Percentiles rank a stretch among this genome's conserved stretches.
Conservation (phyloP, 345 rosid genomes). For the Streptanthus diversifolius region DNA sequence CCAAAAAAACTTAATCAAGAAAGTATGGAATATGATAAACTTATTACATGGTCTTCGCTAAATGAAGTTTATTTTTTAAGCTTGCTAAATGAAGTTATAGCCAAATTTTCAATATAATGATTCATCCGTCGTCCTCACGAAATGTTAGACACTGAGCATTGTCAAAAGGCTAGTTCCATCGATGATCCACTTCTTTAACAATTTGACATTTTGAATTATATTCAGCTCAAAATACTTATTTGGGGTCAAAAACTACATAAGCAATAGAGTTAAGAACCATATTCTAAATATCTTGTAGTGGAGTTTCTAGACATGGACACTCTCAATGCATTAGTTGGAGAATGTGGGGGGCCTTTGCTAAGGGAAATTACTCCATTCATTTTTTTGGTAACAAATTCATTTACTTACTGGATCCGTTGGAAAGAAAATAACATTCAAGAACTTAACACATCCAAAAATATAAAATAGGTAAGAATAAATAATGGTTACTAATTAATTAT, state of each 20-base stretch:
- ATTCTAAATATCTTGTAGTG: slow-evolving; percentile 13
- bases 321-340: not conserved
- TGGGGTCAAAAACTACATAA: not conserved
- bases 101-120: not conserved
- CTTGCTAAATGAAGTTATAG: not conserved
- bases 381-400: too few relatives aligned
- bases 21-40: not conserved
- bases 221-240: not conserved
- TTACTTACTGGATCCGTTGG: too few relatives aligned
- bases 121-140: not conserved
- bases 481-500: too few relatives aligned
- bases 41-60: not conserved
- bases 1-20: not conserved
- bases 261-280: slow-evolving; percentile 9
- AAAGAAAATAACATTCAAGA: too few relatives aligned
- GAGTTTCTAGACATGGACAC: slow-evolving; percentile 10
- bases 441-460: too few relatives aligned
- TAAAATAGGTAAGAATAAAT: too few relatives aligned
- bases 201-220: not conserved
- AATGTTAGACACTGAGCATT: not conserved
- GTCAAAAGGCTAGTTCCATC: not conserved
- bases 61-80: not conserved
- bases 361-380: too few relatives aligned
- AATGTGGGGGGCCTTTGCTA: too few relatives aligned
- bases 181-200: not conserved